Evolutionary conservation across 1,284 basidiomycete species (phyloP).

Genomic region (Papiliotrema terrestris): DNA sequence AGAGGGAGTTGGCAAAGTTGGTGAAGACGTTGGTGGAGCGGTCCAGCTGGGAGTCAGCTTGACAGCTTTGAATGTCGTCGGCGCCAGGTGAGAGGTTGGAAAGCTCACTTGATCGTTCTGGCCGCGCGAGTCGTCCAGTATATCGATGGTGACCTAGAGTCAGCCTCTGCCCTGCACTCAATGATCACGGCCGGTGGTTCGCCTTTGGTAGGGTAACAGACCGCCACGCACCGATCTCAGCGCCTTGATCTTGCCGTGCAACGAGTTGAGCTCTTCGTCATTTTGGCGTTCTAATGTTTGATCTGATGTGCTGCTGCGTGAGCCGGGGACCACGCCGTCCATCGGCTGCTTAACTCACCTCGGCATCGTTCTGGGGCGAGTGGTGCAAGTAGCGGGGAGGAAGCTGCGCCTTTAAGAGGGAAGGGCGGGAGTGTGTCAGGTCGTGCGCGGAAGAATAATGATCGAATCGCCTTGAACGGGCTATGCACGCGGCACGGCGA

Average conservation of each 20-base stretch:
- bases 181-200: too few species aligned
- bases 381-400: not conserved
- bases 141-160: constrained; percentile 46
- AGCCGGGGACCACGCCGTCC: not conserved
- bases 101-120: constrained; percentile 44
- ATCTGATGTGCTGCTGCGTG: constrained; percentile 32
- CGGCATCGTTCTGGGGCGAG: constrained; percentile 1
- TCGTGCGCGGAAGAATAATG: not conserved
- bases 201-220: too few species aligned
- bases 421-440: not conserved
- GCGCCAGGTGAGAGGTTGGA: not conserved
- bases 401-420: not conserved
- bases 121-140: constrained; percentile 43
- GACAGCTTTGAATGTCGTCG: not conserved
- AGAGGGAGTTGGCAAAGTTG: constrained; percentile 42
- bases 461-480: too few species aligned
- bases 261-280: constrained; percentile 44
- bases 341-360: not conserved
- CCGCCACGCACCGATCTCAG: constrained; percentile 38
- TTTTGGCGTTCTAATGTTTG: constrained; percentile 50
- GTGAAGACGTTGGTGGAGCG: constrained; percentile 44
- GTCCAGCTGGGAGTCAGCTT: constrained; percentile 32
- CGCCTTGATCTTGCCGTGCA: constrained; percentile 49
- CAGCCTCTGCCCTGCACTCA: not conserved
- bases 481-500: too few species aligned